A percentile compares a stretch with the other conserved stretches of the same genome.
Evolutionary conservation across 768 basidiomycete genomes (phyloP).

Genomic region (Boletus pseudo-olivaceus): DNA sequence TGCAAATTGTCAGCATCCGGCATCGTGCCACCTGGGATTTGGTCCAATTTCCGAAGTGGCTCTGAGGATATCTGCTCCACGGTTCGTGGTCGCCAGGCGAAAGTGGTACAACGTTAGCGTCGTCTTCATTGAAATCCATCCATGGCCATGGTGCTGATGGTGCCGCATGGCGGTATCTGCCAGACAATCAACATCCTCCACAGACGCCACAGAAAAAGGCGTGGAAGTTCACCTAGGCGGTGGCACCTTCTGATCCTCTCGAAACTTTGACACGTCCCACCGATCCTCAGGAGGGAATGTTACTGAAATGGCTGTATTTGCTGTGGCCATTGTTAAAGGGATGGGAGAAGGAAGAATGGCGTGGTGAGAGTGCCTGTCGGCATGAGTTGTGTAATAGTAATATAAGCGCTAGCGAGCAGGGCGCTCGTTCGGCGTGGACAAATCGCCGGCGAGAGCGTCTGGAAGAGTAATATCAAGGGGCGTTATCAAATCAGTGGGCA

Average conservation of each 20-base stretch:
- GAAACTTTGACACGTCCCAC: conserved; percentile 14
- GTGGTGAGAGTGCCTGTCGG: background rate
- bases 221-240: conserved; percentile 20
- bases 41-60: conserved; percentile 57
- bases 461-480: background rate
- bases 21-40: conserved; percentile 37
- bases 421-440: background rate
- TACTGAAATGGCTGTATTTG: conserved; percentile 3
- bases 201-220: background rate
- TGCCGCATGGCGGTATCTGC: conserved; percentile 35
- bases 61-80: conserved; percentile 47
- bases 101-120: conserved; percentile 7
- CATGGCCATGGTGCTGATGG: conserved; percentile 44
- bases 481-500: background rate
- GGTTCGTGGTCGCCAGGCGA: background rate
- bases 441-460: background rate
- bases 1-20: conserved; percentile 29
- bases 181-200: conserved; percentile 17
- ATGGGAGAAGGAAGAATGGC: background rate
- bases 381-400: conserved; percentile 2
- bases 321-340: conserved; percentile 12
- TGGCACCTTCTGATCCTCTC: conserved; percentile 14
- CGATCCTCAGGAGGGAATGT: background rate
- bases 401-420: background rate
- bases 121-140: conserved; percentile 34